Evolutionary conservation across 2,329 filamentous ascomycete genomes (phyloP), one percentile per base, ranked within the genome.

Genomic region (Fusarium brevicatenulatum): DNA sequence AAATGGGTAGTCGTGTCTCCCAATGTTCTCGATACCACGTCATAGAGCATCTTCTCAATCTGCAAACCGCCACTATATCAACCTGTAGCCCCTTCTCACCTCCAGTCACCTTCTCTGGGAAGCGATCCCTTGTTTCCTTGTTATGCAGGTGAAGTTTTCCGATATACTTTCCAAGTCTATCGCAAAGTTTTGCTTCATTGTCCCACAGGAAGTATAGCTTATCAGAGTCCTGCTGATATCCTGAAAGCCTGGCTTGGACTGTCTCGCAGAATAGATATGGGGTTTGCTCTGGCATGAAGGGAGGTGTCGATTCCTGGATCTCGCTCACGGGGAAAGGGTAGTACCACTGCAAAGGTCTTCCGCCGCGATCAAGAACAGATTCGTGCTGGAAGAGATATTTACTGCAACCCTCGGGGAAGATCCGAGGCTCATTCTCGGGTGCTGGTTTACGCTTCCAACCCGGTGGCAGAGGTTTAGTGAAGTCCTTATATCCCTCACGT

Each of bases 251-350:
- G 16, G 54, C 61, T 25, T 37, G 50, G 9, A 2, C 30, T 2
- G 65, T 72, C 4, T 72, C 23, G 13, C 65, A 69, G 21, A 69
- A 63, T 2, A 72, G 23, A 23, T 61, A 70, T 7, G 34, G 37
- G 0, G 70, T 72, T n/a, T 72, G 68, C 34, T 72, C 57, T 4
- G 68, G 65, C 42, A 58, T 72, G 23, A 28, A n/a, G 0, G 65
- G 65, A 0, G 43, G 18, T 9, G 68, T 69, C 2, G 49, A 63
- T 28, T 72, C 65, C 5, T 60, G 9, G 5, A 72, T 50, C 3
- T 63, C 37, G 1, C 4, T 4, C 3, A 72, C 11, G 2, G 68
- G 69, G 19, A 70, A 73, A 1, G 65, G 68, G 5, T 63, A 66
- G 10, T 63, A 66, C 65, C 65, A 72, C 3, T 18, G 4, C 2